Evolutionary conservation across 768 basidiomycete species (phyloP), one percentile per base, ranked within the genome.

Genomic region (Agaricus sinodeliciosus): DNA sequence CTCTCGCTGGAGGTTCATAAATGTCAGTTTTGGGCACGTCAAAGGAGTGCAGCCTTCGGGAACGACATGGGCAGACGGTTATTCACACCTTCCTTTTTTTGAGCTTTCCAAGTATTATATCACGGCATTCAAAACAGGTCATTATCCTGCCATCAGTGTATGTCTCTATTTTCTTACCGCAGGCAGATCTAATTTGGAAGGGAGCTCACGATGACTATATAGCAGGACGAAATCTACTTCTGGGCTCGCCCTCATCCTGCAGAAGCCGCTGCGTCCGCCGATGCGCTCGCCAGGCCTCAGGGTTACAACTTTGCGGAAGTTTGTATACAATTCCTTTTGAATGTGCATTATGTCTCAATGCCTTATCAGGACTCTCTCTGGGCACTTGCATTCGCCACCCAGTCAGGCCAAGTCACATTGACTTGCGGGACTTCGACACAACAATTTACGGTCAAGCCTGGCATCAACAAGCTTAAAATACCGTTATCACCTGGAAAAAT

Each of bases 201-300:
- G 6, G 31, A 15, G 13, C 43, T 40, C 16, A n/a, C n/a, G 44
- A 18, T 34, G 18, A 48, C 4, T 31, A 8, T 48, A 53, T 57
- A 79, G 76, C 57, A 70, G 57, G 75, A 77, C 49, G 67, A 67
- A 11, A 73, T 79, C 34, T 78, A 77, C 58, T 79, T 70, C 58
- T 85, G 82, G 81, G 78, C 82, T 19, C 78, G 85, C 35, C 76
- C 84, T n/a, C 84, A 86, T 62, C 75, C 80, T 12, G 72, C 71
- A n/a, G 58, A 62, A 36, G 83, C 80, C 0, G 62, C 60, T 13
- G 71, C 73, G 1, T 68, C 70, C 5, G 58, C 60, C 3, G 80
- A 84, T 59, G 55, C 64, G 5, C 66, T 79, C 39, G 73, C 71
- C 28, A 69, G 69, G 51, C 83, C 80, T 4, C 67, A 60, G 40